Base-by-base conservation (phyloP, 2,329 filamentous ascomycete species). In the Botrytis porri region DNA sequence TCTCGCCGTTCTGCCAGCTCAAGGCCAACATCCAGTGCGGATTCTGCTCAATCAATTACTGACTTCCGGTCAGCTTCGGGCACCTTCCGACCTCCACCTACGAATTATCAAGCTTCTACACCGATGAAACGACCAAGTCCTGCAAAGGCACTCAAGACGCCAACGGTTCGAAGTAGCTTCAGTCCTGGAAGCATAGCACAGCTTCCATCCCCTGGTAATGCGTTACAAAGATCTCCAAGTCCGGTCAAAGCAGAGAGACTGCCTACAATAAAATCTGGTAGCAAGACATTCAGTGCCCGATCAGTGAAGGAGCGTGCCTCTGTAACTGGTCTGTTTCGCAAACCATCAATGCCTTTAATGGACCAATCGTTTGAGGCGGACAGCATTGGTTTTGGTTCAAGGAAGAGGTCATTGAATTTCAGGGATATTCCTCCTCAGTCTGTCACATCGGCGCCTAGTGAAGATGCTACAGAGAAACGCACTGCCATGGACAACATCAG, bases 11-110 rank as follows among this genome's bases (percentile, higher is more conserved):
- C 85, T 54, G 83, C 83, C 7, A 88, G 86, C 77, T 81, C 80
- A 35, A 85, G 88, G 35, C 88, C 86, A 12, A 86, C 86, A 2
- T 89, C 88, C 4, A 87, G 85, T 77, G 84, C 83, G 48, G 88
- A 83, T 74, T 85, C 80, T 76, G 84, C 80, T 75, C 69, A 76
- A 29, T 71, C 75, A 82, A 79, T 75, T 73, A 79, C 71, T 77
- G 85, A 80, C 78, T 84, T 86, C 69, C 83, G 85, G 39, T 81
- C 84, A 22, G 84, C 85, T 4, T 83, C 81, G 1, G 84, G 80
- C 73, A 80, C 84, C 3, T 86, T 84, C 76, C 85, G 83, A 64
- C 81, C 83, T 9, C 83, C 85, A 0, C 76, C 85, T 35, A 80
- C 84, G 37, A 9, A 78, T 84, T 22, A 83, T 85, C 16, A 82